Percentiles rank a stretch among this genome's conserved stretches.
phyloP scores from a whole-genome alignment of 2,329 filamentous ascomycete species.

The Helotiales sp. region DNA sequence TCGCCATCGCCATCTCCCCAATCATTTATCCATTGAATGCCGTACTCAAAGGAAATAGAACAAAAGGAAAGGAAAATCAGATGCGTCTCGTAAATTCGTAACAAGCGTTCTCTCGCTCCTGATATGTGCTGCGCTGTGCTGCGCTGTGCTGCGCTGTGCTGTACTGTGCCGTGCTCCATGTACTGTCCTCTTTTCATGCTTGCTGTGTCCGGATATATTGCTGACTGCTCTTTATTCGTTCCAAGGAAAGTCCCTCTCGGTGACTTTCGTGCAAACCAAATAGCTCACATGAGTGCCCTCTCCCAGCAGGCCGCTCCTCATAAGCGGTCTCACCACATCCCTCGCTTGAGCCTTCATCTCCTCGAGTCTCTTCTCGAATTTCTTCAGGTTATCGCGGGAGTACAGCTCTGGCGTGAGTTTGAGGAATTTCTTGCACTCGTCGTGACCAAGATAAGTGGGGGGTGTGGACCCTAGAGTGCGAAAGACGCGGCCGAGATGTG shows the following conservation, averaged over 20 bases:
- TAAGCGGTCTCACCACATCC: constrained; percentile 82
- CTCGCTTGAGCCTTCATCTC: constrained; percentile 85
- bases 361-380: constrained; percentile 86
- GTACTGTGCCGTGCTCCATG: neutral
- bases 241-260: constrained; percentile 68
- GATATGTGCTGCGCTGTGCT: neutral
- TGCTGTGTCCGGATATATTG: neutral
- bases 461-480: constrained; percentile 71
- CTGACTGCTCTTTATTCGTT: neutral
- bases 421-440: constrained; percentile 89
- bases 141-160: neutral
- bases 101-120: neutral
- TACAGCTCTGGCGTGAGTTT: constrained; percentile 84
- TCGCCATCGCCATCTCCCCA: neutral
- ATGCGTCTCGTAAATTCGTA: constrained; percentile 14
- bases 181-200: neutral
- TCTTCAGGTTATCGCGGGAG: constrained; percentile 80
- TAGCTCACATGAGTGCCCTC: constrained; percentile 66
- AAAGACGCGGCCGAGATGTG: constrained; percentile 74
- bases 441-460: constrained; percentile 74
- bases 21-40: neutral
- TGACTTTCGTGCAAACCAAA: constrained; percentile 67
- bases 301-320: constrained; percentile 83
- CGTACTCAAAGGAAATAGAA: neutral
- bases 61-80: neutral